phyloP scores from a whole-genome alignment of 495 filamentous ascomycete species.

The Bacidia rubella region DNA sequence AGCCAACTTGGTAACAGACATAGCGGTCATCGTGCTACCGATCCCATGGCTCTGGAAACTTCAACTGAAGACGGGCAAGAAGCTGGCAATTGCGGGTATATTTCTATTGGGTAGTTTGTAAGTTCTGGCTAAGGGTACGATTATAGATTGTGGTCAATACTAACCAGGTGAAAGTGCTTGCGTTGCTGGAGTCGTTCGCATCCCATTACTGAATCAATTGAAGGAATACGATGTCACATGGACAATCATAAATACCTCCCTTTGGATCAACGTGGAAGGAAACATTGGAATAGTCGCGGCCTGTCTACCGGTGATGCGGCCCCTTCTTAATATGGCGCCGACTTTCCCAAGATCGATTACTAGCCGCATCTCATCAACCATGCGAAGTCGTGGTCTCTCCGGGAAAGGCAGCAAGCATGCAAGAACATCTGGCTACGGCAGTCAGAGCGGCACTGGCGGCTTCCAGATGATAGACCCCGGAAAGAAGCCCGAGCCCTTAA shows the following conservation, averaged over 20 bases:
- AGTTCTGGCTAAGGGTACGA: neutral
- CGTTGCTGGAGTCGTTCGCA: slow-evolving; percentile 12
- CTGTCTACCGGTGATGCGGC: slow-evolving; percentile 31
- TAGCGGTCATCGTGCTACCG: slow-evolving; percentile 28
- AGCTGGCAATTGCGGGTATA: slow-evolving; percentile 16
- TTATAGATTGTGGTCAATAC: no score
- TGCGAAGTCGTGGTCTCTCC: neutral
- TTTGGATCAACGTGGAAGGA: slow-evolving; percentile 21
- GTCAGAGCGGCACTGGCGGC: neutral
- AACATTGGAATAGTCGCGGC: slow-evolving; percentile 32
- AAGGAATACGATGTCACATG: slow-evolving; percentile 8
- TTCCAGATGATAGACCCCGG: neutral
- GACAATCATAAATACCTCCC: slow-evolving; percentile 5
- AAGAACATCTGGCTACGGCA: neutral
- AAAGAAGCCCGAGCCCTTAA: neutral
- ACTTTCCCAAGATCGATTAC: neutral
- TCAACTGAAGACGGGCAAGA: slow-evolving; percentile 24
- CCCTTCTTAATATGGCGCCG: slow-evolving; percentile 19
- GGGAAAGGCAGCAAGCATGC: neutral
- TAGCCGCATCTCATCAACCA: neutral
- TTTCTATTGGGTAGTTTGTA: slow-evolving; percentile 18
- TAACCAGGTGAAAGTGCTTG: slow-evolving; percentile 7
- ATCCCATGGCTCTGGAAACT: slow-evolving; percentile 31
- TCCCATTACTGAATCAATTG: slow-evolving; percentile 8
- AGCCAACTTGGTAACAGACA: slow-evolving; percentile 23